A percentile compares a stretch with the other conserved stretches of the same genome.
Evolutionary conservation across 2,329 filamentous ascomycete genomes (phyloP).

Genomic region (Colletotrichum cordylinicola): DNA sequence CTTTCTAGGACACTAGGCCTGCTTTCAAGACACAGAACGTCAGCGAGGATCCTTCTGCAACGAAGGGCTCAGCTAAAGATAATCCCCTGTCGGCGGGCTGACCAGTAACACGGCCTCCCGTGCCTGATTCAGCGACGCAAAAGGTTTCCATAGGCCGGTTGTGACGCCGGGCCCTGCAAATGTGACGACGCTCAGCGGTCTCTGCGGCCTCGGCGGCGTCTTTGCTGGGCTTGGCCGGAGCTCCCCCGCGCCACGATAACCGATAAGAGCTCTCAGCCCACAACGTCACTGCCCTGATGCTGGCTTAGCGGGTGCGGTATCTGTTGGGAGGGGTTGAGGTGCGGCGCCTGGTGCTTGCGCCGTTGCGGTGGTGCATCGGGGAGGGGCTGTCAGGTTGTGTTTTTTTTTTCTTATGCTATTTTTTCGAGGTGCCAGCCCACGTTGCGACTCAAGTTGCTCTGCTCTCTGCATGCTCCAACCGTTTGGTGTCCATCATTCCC

Average conservation of each 20-base stretch:
- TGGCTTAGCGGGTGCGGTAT: neutral
- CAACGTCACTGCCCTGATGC: conserved; percentile 4
- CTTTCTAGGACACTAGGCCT: neutral
- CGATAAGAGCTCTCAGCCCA: conserved; percentile 22
- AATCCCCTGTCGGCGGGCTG: neutral
- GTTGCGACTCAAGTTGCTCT: neutral
- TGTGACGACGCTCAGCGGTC: conserved; percentile 1
- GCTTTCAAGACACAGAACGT: neutral
- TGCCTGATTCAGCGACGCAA: conserved; percentile 10
- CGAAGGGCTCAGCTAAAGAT: neutral
- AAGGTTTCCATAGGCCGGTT: conserved; percentile 2
- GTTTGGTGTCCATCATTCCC: neutral
- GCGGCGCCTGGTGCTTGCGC: neutral
- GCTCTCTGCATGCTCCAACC: neutral
- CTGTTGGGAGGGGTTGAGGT: conserved; percentile 11
- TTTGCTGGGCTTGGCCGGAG: conserved; percentile 11
- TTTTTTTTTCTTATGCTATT: neutral
- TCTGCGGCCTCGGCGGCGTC: neutral
- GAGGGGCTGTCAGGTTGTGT: neutral
- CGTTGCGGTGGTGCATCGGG: neutral
- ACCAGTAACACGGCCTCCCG: conserved; percentile 1
- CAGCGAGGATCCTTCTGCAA: conserved; percentile 10
- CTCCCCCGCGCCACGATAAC: conserved; percentile 22
- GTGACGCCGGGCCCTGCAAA: neutral
- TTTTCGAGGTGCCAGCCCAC: neutral